Percentiles rank a stretch among this genome's conserved stretches.
phyloP scores from a whole-genome alignment of 2,329 filamentous ascomycete genomes.

The Atkinsonella hypoxylon region DNA sequence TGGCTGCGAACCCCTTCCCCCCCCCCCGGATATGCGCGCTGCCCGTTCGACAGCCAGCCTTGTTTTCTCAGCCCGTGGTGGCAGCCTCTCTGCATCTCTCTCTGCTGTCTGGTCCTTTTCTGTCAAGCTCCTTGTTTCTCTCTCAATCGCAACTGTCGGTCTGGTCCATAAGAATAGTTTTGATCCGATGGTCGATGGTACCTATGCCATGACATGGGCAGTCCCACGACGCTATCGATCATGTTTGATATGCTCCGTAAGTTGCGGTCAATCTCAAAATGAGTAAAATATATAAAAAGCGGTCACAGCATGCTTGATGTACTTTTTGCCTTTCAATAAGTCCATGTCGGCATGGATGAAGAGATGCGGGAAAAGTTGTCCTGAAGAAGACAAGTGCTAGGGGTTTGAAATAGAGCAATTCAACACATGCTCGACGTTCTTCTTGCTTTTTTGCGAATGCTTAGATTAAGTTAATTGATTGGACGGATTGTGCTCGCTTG shows the following conservation, averaged over 20 bases:
- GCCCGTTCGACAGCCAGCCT: background rate
- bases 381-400: background rate
- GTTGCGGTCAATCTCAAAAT: background rate
- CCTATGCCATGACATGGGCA: background rate
- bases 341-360: background rate
- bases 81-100: background rate
- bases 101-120: background rate
- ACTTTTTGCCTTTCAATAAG: background rate
- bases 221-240: background rate
- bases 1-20: background rate
- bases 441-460: too few relatives aligned
- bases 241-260: background rate
- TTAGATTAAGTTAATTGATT: background rate
- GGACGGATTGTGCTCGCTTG: background rate
- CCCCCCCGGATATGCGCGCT: too few relatives aligned
- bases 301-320: background rate
- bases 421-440: background rate
- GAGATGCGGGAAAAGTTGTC: background rate
- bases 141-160: background rate
- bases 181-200: background rate
- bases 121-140: background rate
- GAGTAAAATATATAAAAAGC: background rate
- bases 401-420: background rate
- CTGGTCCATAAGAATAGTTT: background rate
- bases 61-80: background rate